These are phyloP conservation scores for Penstemon barbatus DNA, from an alignment of 257 asterid species.

Conservation along the genomic window DNA sequence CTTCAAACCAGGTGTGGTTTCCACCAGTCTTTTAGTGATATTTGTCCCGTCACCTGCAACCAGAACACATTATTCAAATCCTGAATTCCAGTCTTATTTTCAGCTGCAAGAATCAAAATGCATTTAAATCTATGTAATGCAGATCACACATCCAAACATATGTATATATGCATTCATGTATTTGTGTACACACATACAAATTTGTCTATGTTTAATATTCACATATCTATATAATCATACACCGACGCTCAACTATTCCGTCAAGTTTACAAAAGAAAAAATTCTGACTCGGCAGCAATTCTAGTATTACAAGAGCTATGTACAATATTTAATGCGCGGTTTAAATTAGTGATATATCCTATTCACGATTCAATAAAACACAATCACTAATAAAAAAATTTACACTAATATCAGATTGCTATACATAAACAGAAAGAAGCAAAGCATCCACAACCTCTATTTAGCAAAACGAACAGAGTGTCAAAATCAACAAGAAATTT, in stretches of 20 bases:
- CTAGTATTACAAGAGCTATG: too few relatives aligned
- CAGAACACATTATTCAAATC: conserved; percentile 25
- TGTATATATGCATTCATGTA: not conserved
- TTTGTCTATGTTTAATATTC: not conserved
- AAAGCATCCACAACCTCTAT: conserved; percentile 21
- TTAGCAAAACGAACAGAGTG: conserved; percentile 15
- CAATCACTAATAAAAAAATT: not conserved
- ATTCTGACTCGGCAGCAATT: not conserved
- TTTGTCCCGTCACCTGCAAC: conserved; percentile 89
- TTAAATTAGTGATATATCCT: not conserved
- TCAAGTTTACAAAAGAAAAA: too few relatives aligned
- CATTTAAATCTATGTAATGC: not conserved
- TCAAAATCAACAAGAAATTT: conserved; percentile 26
- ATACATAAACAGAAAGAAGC: conserved; percentile 14
- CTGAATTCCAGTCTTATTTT: not conserved
- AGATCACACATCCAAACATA: not conserved
- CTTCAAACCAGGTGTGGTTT: conserved; percentile 93
- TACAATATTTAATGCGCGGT: too few relatives aligned
- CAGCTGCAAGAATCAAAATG: not conserved
- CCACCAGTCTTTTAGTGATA: conserved; percentile 91
- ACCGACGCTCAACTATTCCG: not conserved
- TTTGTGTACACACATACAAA: not conserved
- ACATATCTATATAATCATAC: not conserved
- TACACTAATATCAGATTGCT: not conserved
- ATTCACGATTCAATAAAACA: conserved; percentile 12